Percentiles rank a stretch among this genome's conserved stretches.
phyloP scores from a whole-genome alignment of 2,329 filamentous ascomycete species.

The Xylariaceae sp. region DNA sequence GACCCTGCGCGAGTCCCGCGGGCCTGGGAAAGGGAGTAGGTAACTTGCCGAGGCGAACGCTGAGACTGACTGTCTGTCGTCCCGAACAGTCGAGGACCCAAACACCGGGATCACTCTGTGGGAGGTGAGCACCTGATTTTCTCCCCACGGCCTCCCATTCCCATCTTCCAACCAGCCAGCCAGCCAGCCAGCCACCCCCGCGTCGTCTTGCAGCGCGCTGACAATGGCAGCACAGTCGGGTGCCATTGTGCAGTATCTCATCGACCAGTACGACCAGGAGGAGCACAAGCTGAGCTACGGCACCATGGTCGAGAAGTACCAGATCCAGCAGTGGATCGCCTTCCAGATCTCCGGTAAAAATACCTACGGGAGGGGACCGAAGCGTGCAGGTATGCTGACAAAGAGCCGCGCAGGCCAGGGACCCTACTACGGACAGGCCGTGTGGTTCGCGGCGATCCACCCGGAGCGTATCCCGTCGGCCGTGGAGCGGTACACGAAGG shows the following conservation, averaged over 20 bases:
- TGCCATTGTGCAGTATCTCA: conserved; percentile 37
- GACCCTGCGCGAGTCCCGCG: too few relatives aligned
- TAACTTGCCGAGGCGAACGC: too few relatives aligned
- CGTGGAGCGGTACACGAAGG: conserved; percentile 22
- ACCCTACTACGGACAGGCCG: conserved; percentile 26
- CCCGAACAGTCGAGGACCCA: conserved; percentile 38
- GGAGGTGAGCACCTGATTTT: conserved; percentile 20
- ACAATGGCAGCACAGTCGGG: conserved; percentile 29
- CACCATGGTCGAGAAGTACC: conserved; percentile 24
- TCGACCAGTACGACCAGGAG: conserved; percentile 32
- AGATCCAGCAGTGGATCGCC: conserved; percentile 31
- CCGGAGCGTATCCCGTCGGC: conserved; percentile 20
- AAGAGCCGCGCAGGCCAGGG: conserved; percentile 29
- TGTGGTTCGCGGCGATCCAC: conserved; percentile 12
- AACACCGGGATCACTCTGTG: conserved; percentile 35
- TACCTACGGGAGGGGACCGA: too few relatives aligned
- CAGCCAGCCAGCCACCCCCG: too few relatives aligned
- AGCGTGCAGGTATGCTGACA: too few relatives aligned
- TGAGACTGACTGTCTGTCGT: too few relatives aligned
- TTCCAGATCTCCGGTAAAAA: conserved; percentile 26
- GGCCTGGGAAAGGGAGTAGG: too few relatives aligned
- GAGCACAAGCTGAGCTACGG: conserved; percentile 28
- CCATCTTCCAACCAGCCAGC: too few relatives aligned
- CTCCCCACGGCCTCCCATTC: too few relatives aligned
- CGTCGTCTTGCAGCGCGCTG: too few relatives aligned